These are phyloP conservation scores for Coemansia sp. DNA, from an alignment of 192 early-diverging fungal species.

Conservation along the genomic window DNA sequence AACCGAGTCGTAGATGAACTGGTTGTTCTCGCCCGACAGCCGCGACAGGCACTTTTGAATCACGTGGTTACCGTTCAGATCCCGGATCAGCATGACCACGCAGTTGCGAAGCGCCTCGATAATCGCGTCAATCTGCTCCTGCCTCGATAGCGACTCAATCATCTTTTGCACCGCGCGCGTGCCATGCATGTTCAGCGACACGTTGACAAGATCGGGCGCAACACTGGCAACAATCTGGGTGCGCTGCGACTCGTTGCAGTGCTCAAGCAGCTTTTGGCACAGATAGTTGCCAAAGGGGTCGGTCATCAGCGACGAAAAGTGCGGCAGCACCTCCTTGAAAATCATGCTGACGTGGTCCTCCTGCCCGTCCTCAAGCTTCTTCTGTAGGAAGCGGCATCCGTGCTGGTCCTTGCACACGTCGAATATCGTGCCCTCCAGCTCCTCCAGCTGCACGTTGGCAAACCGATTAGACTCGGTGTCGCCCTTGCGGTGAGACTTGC, in stretches of 20 bases:
- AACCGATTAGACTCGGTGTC: slow-evolving; percentile 65
- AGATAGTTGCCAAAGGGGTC: slow-evolving; percentile 94
- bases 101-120: slow-evolving; percentile 65
- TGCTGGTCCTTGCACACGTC: slow-evolving; percentile 85
- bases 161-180: slow-evolving; percentile 91
- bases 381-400: slow-evolving; percentile 85
- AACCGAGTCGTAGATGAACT: slow-evolving; percentile 87
- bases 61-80: slow-evolving; percentile 90
- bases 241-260: slow-evolving; percentile 73
- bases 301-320: slow-evolving; percentile 81
- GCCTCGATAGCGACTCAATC: slow-evolving; percentile 72
- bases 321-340: slow-evolving; percentile 70
- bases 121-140: slow-evolving; percentile 62
- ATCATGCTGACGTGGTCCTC: slow-evolving; percentile 65
- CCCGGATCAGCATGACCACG: slow-evolving; percentile 83
- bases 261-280: slow-evolving; percentile 86
- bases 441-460: slow-evolving; percentile 62
- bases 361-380: slow-evolving; percentile 77
- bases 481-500: slow-evolving; percentile 30
- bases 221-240: slow-evolving; percentile 71
- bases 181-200: slow-evolving; percentile 89
- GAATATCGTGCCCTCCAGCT: slow-evolving; percentile 71
- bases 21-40: slow-evolving; percentile 72
- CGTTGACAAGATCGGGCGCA: slow-evolving; percentile 70
- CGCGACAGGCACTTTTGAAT: slow-evolving; percentile 87